Evolutionary conservation across 176 grass and related monocot genomes (phyloP).

Genomic region (Calamus simplicifolius): DNA sequence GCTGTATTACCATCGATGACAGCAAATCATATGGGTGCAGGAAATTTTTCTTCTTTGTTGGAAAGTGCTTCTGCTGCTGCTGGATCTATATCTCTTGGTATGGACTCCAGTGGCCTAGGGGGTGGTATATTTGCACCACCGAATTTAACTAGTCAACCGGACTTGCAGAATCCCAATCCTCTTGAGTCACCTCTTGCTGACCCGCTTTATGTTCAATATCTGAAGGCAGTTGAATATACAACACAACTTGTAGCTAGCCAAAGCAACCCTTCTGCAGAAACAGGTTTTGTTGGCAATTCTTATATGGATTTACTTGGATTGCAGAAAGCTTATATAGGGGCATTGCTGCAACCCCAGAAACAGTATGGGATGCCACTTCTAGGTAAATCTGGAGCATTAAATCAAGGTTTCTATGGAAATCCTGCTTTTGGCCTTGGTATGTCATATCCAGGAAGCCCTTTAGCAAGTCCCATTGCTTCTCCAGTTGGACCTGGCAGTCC

Average conservation of each 20-base stretch:
- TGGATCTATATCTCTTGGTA: slow-evolving; percentile 27
- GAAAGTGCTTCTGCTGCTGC: slow-evolving; percentile 45
- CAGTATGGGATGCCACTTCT: slow-evolving; percentile 66
- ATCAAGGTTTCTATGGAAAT: slow-evolving; percentile 55
- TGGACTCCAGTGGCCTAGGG: slow-evolving; percentile 39
- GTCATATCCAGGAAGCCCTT: slow-evolving; percentile 69
- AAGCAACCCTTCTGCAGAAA: slow-evolving; percentile 44
- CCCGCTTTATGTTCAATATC: slow-evolving; percentile 62
- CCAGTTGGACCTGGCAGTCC: slow-evolving; percentile 56
- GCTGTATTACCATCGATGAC: slow-evolving; percentile 39
- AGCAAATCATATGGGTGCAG: slow-evolving; percentile 39
- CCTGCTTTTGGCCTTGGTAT: slow-evolving; percentile 46
- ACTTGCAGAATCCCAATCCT: slow-evolving; percentile 45
- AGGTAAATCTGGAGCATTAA: slow-evolving; percentile 52
- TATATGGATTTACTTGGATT: slow-evolving; percentile 48
- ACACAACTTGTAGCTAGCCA: slow-evolving; percentile 35
- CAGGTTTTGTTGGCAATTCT: slow-evolving; percentile 39
- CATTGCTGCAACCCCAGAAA: slow-evolving; percentile 78
- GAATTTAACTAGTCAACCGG: slow-evolving; percentile 40
- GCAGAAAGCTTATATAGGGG: slow-evolving; percentile 76
- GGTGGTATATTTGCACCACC: slow-evolving; percentile 43
- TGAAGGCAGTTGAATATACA: slow-evolving; percentile 63
- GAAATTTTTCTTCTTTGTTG: slow-evolving; percentile 44
- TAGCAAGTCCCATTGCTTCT: slow-evolving; percentile 56
- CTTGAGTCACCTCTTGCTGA: slow-evolving; percentile 46